Base-by-base conservation (phyloP, 192 early-diverging fungal genomes). In the Podila epigama region DNA sequence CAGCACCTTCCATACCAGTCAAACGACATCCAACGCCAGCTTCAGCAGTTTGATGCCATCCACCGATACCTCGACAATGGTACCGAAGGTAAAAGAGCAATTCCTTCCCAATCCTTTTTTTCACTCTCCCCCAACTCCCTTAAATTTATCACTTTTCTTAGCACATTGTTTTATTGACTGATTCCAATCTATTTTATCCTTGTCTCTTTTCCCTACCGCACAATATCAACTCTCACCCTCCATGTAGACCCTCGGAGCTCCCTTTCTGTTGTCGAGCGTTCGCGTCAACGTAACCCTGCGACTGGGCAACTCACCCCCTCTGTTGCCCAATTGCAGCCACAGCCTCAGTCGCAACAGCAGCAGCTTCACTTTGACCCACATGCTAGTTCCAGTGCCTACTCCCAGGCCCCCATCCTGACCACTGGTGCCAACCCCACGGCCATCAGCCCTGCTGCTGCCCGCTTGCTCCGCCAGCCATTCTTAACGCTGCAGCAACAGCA, bases 11-110 rank as follows among this genome's bases (percentile, higher is more conserved):
- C 61, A 50, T 75, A 66, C 29, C 62, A 65, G 22, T 35, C 70
- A 16, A 27, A 58, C 3, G 70, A 75, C 31, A 61, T 66, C 18
- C 70, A 75, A n/a, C 58, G 42, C 12, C 63, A 66, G 33, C 15
- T 75, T 29, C 70, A 75, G 48, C 70, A 72, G n/a, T 56, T 75
- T 60, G 70, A 75, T 66, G 70, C 70, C 22, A 61, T 75, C 15
- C 70, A 75, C 32, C 48, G 70, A 13, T 66, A 66, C 32, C 58
- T 75, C 12, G 70, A 75, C 13, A 48, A n/a, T n/a, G n/a, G 29
- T 1, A 60, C 16, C 42, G 35, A 32, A 36, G 56, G 34, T 58
- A 33, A 15, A 34, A 18, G 20, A 11, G 8, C 8, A 11, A 16
- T 41, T n/a, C n/a, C n/a, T n/a, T n/a, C n/a, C n/a, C n/a, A n/a